Evolutionary conservation across 352 stramenopile species (phyloP).

Genomic region (Phytophthora constricta): DNA sequence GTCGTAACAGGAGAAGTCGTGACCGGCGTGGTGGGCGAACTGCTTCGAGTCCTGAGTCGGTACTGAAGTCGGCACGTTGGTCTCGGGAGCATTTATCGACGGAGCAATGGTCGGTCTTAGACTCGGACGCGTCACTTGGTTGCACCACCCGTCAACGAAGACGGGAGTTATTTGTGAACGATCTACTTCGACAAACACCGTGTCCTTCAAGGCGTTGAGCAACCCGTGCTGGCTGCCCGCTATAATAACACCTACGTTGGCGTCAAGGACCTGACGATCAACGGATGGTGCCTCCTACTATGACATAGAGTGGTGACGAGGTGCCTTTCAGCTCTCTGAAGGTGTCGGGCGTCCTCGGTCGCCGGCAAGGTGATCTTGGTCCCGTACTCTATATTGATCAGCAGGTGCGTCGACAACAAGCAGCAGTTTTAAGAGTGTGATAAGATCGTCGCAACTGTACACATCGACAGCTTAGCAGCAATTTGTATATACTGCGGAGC

Average conservation of each 20-base stretch:
- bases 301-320: constrained; percentile 29
- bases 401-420: constrained; percentile 26
- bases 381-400: constrained; percentile 30
- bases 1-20: too few species aligned
- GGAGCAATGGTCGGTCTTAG: not conserved
- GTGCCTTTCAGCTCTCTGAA: constrained; percentile 31
- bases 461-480: too few species aligned
- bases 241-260: constrained; percentile 28
- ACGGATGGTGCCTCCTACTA: constrained; percentile 35
- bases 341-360: constrained; percentile 26
- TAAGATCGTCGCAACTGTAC: too few species aligned
- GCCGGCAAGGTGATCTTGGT: constrained; percentile 21
- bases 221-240: constrained; percentile 35
- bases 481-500: too few species aligned
- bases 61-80: not conserved
- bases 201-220: constrained; percentile 49
- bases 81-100: not conserved
- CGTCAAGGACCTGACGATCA: constrained; percentile 32
- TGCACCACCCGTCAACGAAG: constrained; percentile 19
- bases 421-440: constrained; percentile 31
- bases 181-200: constrained; percentile 45
- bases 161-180: constrained; percentile 48
- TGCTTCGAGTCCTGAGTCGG: too few species aligned
- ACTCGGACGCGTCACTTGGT: too few species aligned
- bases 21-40: too few species aligned